Evolutionary conservation across 345 rosid genomes (phyloP), one percentile per base, ranked within the genome.

Genomic region (Gynandropsis gynandra): DNA sequence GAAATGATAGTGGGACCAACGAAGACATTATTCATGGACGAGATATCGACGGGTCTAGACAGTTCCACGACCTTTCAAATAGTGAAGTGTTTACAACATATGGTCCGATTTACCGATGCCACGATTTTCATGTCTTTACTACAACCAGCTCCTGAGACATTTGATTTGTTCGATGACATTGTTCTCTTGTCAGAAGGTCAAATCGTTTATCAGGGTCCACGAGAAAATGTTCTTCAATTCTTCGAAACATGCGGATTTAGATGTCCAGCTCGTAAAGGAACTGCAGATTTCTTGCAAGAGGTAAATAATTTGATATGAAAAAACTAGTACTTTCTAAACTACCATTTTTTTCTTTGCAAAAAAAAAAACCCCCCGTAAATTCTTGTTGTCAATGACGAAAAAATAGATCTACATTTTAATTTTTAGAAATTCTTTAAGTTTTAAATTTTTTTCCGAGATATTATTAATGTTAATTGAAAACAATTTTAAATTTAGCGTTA

Each of bases 1-100:
- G 98, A 92, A 72, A 92, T 87, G 98, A 82, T 84, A 18, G 98
- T 92, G 20, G 93, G 96, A 15, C 98, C 98, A 16, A 79, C 96
- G 19, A 92, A 87, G 61, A 76, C 93, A 15, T 32, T 92, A 44
- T 84, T 74, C 61, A 92, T 92, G 96, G 98, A 92, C 53, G 98
- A 87, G 68, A 92, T 85, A 73, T 87, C 98, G 7, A 92, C 95
- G 0, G 98, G 95, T 42, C 71, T 87, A 33, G 98, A 92, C 63
- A 85, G 96, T 72, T 87, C 96, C 51, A 90, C 96, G 1, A 78
- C 98, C 10, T 85, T 21, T 44, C 98, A 87, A 53, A 85, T 92
- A 15, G 93, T 92, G 62, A 87, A 85, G 70, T 87, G 95, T 53
- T 61, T 84, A 65, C 87, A 85, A 67, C 92, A 82, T 62, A 71